Percentiles rank a stretch among this genome's conserved stretches.
Conservation (phyloP, 345 rosid genomes). For the Nasturtium officinale region DNA sequence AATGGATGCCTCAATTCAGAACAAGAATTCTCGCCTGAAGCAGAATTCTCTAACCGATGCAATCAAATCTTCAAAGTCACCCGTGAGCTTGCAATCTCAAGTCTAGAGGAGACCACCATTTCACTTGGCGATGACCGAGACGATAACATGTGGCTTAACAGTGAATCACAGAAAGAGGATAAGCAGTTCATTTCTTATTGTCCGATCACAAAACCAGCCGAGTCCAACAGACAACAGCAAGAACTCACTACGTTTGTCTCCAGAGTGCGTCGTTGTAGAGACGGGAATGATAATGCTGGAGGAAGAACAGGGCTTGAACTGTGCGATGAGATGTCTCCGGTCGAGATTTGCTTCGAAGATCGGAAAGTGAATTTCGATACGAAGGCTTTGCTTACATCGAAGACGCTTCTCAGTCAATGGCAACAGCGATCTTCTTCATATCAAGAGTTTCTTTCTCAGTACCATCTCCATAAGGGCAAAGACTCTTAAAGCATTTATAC, state of each 20-base stretch:
- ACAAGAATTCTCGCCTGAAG: slow-evolving; percentile 49
- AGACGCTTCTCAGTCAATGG: slow-evolving; percentile 49
- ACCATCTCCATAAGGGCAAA: slow-evolving; percentile 17
- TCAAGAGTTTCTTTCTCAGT: slow-evolving; percentile 42
- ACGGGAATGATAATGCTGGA: not conserved
- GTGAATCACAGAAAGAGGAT: slow-evolving; percentile 45
- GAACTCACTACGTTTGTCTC: slow-evolving; percentile 46
- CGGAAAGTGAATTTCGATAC: slow-evolving; percentile 36
- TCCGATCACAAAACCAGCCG: slow-evolving; percentile 42
- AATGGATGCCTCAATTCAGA: slow-evolving; percentile 50
- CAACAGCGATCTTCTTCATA: slow-evolving; percentile 49
- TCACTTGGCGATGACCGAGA: slow-evolving; percentile 41
- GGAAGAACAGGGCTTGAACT: slow-evolving; percentile 41
- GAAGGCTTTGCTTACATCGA: slow-evolving; percentile 40
- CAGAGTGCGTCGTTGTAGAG: slow-evolving; percentile 44
- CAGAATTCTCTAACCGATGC: slow-evolving; percentile 45
- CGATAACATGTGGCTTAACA: slow-evolving; percentile 48
- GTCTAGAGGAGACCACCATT: slow-evolving; percentile 24
- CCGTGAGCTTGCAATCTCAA: slow-evolving; percentile 44
- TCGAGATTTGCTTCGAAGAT: slow-evolving; percentile 49
- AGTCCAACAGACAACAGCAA: slow-evolving; percentile 24
- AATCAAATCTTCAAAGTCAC: slow-evolving; percentile 59
- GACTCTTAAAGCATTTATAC: not conserved
- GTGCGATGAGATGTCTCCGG: slow-evolving; percentile 61
- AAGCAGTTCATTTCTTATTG: slow-evolving; percentile 48